Conservation (phyloP, 2,329 filamentous ascomycete species). For the Claviceps cyperi region DNA sequence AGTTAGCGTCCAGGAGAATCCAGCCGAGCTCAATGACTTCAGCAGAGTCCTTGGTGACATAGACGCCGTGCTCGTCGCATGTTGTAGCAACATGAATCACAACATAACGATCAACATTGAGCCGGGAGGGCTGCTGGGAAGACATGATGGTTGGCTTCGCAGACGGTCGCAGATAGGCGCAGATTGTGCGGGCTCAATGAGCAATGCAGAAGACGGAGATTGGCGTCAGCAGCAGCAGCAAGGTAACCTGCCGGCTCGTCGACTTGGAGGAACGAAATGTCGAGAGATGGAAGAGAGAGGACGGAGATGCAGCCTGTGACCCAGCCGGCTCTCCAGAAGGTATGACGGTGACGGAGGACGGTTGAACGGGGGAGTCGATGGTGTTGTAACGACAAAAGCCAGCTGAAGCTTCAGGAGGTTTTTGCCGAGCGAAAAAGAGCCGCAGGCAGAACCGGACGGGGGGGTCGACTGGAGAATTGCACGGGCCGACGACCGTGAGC, state of each 20-base stretch:
- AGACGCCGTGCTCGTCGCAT: conserved; percentile 97
- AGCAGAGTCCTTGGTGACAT: conserved; percentile 97
- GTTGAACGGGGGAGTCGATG: conserved; percentile 9
- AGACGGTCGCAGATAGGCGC: background rate
- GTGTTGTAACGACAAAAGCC: conserved; percentile 10
- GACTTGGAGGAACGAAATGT: conserved; percentile 8
- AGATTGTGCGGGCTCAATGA: conserved; percentile 6
- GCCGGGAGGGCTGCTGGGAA: conserved; percentile 33
- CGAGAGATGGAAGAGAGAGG: conserved; percentile 11
- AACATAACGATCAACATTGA: conserved; percentile 86
- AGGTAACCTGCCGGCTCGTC: conserved; percentile 7
- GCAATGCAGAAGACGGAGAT: conserved; percentile 7
- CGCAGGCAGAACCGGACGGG: conserved; percentile 9
- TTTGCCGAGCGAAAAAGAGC: conserved; percentile 11
- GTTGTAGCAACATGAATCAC: conserved; percentile 98
- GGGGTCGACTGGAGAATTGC: conserved; percentile 11
- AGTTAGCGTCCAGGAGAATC: conserved; percentile 88
- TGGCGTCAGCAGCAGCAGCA: conserved; percentile 6
- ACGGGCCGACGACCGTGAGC: conserved; percentile 6
- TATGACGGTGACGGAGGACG: conserved; percentile 8
- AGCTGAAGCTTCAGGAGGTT: conserved; percentile 16
- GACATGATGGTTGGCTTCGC: conserved; percentile 19
- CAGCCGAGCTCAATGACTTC: conserved; percentile 98
- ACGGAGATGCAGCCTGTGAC: conserved; percentile 21
- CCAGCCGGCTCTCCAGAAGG: conserved; percentile 18